These are phyloP conservation scores for Populus hybrid DNA, from an alignment of 441 rosid species.

Conservation along the genomic window DNA sequence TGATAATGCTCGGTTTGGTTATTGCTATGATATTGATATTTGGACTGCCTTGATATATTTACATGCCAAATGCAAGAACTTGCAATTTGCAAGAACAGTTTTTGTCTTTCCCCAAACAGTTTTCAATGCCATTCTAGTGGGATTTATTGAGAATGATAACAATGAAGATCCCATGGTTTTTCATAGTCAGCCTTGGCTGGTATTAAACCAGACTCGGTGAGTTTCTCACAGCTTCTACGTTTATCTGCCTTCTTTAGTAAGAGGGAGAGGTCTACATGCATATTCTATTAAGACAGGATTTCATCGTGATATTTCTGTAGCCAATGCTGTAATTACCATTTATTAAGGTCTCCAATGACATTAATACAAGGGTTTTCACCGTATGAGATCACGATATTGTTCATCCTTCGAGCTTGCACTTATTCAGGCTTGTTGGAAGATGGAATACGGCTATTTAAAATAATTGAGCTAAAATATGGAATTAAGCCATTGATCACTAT, in stretches of 20 bases:
- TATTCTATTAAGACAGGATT: conserved; percentile 42
- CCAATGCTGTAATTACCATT: conserved; percentile 58
- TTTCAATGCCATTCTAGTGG: conserved; percentile 34
- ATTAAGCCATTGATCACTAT: conserved; percentile 60
- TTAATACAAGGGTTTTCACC: conserved; percentile 23
- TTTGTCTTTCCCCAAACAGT: conserved; percentile 19
- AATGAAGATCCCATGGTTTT: conserved; percentile 25
- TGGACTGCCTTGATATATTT: conserved; percentile 31
- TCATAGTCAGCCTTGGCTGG: conserved; percentile 33
- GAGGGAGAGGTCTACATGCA: conserved; percentile 30
- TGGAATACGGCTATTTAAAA: conserved; percentile 44
- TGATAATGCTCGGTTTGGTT: conserved; percentile 20
- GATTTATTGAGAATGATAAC: conserved; percentile 16
- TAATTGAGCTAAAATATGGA: conserved; percentile 47
- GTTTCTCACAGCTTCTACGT: conserved; percentile 30
- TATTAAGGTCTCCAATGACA: conserved; percentile 19
- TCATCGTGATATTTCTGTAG: conserved; percentile 32
- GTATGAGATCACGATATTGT: conserved; percentile 61
- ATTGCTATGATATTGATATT: conserved; percentile 13
- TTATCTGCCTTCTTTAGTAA: conserved; percentile 29
- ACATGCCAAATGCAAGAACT: conserved; percentile 31
- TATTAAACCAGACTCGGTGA: conserved; percentile 24
- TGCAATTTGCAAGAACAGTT: conserved; percentile 24
- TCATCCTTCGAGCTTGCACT: conserved; percentile 58
- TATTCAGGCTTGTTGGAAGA: conserved; percentile 51